Conservation (phyloP, 2,329 filamentous ascomycete genomes). For the Coniochaeta sp. region DNA sequence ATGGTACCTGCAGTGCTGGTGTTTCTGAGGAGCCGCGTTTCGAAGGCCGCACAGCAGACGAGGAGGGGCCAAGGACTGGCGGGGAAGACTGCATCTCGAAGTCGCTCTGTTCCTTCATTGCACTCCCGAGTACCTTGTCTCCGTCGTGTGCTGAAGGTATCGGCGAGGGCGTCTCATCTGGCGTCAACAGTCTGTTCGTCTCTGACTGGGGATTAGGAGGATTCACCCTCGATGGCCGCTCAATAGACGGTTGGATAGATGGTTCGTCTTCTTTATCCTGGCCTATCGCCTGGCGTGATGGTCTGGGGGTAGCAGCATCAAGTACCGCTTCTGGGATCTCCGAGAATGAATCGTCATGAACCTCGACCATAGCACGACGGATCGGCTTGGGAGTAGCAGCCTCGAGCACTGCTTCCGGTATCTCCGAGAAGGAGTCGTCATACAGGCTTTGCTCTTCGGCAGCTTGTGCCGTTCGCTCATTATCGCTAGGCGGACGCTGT, state of each 20-base stretch:
- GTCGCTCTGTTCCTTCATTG: slow-evolving; percentile 1
- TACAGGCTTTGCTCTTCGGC: slow-evolving; percentile 29
- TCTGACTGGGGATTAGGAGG: slow-evolving; percentile 28
- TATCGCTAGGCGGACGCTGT: slow-evolving; percentile 4
- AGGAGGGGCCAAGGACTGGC: slow-evolving; percentile 14
- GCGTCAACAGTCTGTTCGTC: slow-evolving; percentile 41
- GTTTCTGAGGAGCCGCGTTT: slow-evolving; percentile 17
- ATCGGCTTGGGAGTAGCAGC: slow-evolving; percentile 37
- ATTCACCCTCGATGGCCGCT: slow-evolving; percentile 19
- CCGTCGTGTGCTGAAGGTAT: slow-evolving; percentile 10
- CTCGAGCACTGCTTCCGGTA: slow-evolving; percentile 41
- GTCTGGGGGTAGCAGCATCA: slow-evolving; percentile 38
- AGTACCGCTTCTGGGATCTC: slow-evolving; percentile 46
- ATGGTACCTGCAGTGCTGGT: slow-evolving; percentile 13
- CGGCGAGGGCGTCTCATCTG: slow-evolving; percentile 42
- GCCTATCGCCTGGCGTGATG: slow-evolving; percentile 9
- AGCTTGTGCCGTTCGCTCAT: not conserved
- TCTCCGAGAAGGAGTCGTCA: slow-evolving; percentile 52
- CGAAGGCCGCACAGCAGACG: slow-evolving; percentile 9
- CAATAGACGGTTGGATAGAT: slow-evolving; percentile 19
- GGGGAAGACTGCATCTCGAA: slow-evolving; percentile 26
- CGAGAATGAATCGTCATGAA: slow-evolving; percentile 30
- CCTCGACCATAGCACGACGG: slow-evolving; percentile 7
- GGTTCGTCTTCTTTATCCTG: slow-evolving; percentile 4
- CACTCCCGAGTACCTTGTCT: not conserved